Conservation (phyloP, 2,329 filamentous ascomycete species). For the Fusarium buxicola region DNA sequence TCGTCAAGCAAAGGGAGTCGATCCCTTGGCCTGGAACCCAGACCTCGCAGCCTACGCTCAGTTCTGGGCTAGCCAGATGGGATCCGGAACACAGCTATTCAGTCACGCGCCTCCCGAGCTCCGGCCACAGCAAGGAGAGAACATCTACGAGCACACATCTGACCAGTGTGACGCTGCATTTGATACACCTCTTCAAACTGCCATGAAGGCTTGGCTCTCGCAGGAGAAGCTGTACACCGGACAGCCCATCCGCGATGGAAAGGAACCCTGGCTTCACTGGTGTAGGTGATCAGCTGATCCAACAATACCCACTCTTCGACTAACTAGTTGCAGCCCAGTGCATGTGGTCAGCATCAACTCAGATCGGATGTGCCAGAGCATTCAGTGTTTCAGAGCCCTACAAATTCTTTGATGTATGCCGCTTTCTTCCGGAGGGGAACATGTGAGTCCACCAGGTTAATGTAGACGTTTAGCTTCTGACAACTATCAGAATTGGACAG, state of each 20-base stretch:
- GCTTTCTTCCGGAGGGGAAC: slow-evolving; percentile 51
- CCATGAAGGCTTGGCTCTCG: slow-evolving; percentile 48
- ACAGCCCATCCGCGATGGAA: slow-evolving; percentile 48
- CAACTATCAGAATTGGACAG: slow-evolving; percentile 44
- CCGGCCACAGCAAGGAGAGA: slow-evolving; percentile 52
- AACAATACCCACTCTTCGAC: background rate
- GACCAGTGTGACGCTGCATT: slow-evolving; percentile 47
- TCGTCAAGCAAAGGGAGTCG: slow-evolving; percentile 45
- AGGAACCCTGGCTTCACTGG: slow-evolving; percentile 53
- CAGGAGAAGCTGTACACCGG: slow-evolving; percentile 47
- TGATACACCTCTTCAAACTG: slow-evolving; percentile 47
- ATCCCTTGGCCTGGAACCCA: slow-evolving; percentile 47
- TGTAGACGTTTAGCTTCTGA: background rate
- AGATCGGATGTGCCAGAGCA: slow-evolving; percentile 51
- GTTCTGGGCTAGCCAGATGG: slow-evolving; percentile 52
- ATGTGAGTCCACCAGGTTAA: slow-evolving; percentile 44
- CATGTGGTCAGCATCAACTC: slow-evolving; percentile 51
- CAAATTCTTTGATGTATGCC: slow-evolving; percentile 51
- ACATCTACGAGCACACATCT: slow-evolving; percentile 48
- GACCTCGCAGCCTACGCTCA: slow-evolving; percentile 49
- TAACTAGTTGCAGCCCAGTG: slow-evolving; percentile 49
- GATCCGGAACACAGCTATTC: slow-evolving; percentile 45
- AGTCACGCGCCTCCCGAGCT: slow-evolving; percentile 47
- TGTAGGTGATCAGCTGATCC: slow-evolving; percentile 41
- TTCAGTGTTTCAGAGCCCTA: slow-evolving; percentile 49